Evolutionary conservation across 1,139 yeast species (phyloP), one percentile per base, ranked within the genome.

Genomic region (Yamadazyma triangularis): DNA sequence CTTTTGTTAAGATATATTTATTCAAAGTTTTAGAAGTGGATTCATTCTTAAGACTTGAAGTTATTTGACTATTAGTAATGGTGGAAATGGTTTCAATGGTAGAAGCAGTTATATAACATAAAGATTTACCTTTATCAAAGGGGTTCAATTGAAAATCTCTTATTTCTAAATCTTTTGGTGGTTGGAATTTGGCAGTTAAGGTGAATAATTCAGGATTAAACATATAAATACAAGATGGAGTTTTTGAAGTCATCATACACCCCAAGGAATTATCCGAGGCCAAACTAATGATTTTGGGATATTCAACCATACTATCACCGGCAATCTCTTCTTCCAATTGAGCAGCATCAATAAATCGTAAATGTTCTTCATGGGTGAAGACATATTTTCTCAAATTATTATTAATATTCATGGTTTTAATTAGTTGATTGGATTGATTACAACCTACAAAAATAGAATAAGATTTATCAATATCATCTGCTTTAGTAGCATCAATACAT

Each of bases 311-410:
- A 41, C 60, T 46, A 44, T 61, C 63, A 12, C 47, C 47, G 13
- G 41, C 32, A 26, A 59, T 46, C 12, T 52, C 57, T 24, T 56
- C 62, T 30, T 67, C 73, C 46, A 67, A 63, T 47, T 75, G 81
- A 16, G 74, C 76, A 13, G 84, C 75, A 33, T 73, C 79, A n/a
- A 68, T 62, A 43, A 77, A 77, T 38, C 70, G 64, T 45, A 82
- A 61, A 50, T 79, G 85, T 31, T 79, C 81, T 30, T 79, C 75
- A 32, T 64, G 67, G 24, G 60, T 60, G 48, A 62, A 75, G 15
- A 59, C 63, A 48, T 79, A 83, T 48, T 80, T 80, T 36, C 95
- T 64, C 45, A 87, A 55, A 56, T 84, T 88, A 48, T 78, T 79
- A 52, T 87, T 87, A 38, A 73, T 69, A 45, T 41, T 82, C 87